Percentiles rank a stretch among this genome's conserved stretches.
phyloP scores from a whole-genome alignment of 2,329 filamentous ascomycete genomes.

The Phoma sp. region DNA sequence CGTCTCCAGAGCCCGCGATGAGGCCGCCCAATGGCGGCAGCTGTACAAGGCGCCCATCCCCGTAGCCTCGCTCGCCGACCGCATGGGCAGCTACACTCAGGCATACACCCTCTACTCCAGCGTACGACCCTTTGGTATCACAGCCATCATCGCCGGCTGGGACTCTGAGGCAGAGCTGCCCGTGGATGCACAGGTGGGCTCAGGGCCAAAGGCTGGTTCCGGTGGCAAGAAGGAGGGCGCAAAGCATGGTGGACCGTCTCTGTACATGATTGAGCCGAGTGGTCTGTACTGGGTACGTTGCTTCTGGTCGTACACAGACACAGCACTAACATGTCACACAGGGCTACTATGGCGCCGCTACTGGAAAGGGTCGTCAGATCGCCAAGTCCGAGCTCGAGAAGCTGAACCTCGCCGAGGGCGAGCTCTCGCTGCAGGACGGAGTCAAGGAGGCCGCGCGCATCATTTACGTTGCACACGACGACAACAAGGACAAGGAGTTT shows the following conservation, averaged over 20 bases:
- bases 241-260: constrained; percentile 84
- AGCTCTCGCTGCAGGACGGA: constrained; percentile 79
- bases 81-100: constrained; percentile 95
- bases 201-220: constrained; percentile 76
- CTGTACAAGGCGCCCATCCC: constrained; percentile 96
- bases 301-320: neutral
- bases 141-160: constrained; percentile 90
- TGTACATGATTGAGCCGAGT: constrained; percentile 99
- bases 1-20: constrained; percentile 89
- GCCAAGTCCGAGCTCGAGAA: constrained; percentile 99
- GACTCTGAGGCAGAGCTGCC: constrained; percentile 85
- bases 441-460: constrained; percentile 97
- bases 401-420: constrained; percentile 80
- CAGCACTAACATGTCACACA: constrained; percentile 35
- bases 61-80: constrained; percentile 82
- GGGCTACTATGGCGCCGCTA: constrained; percentile 97
- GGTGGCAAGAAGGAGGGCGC: constrained; percentile 80
- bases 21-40: constrained; percentile 87
- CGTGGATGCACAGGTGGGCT: constrained; percentile 89
- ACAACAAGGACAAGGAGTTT: constrained; percentile 99
- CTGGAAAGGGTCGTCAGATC: constrained; percentile 93
- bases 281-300: constrained; percentile 83
- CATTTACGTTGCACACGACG: constrained; percentile 96
- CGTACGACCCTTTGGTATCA: constrained; percentile 95
- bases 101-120: constrained; percentile 97